Evolutionary conservation across 2,329 filamentous ascomycete genomes (phyloP).

Genomic region (Gyromitra esculenta): DNA sequence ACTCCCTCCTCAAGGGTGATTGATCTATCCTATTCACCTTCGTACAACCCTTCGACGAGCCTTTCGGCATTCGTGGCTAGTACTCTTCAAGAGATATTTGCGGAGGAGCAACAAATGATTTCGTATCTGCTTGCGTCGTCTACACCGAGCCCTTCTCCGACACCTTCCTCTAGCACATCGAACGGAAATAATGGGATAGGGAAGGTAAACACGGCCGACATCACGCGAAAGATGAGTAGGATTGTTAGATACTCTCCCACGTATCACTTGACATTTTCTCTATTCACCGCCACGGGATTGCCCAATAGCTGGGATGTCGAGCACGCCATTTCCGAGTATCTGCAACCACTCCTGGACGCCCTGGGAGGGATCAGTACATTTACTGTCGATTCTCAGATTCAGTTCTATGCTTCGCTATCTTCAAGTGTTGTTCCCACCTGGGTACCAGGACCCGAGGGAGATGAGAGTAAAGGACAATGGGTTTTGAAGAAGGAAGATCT

Average conservation of each 20-base stretch:
- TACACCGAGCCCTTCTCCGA: constrained; percentile 60
- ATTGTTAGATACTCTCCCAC: constrained; percentile 91
- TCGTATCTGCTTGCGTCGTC: constrained; percentile 74
- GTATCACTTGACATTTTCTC: constrained; percentile 94
- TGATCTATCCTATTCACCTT: constrained; percentile 79
- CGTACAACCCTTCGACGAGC: constrained; percentile 73
- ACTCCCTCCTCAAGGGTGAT: constrained; percentile 73
- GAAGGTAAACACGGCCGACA: constrained; percentile 65
- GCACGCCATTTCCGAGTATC: constrained; percentile 78
- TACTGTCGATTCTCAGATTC: constrained; percentile 93
- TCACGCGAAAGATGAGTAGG: constrained; percentile 76
- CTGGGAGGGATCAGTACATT: constrained; percentile 90
- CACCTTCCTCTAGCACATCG: constrained; percentile 58
- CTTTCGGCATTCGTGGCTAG: constrained; percentile 81
- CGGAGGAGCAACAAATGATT: constrained; percentile 88
- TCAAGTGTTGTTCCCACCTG: constrained; percentile 70
- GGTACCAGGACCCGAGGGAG: constrained; percentile 64
- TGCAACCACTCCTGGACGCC: constrained; percentile 80
- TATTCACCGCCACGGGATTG: constrained; percentile 80
- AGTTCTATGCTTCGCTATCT: constrained; percentile 81
- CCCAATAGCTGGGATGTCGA: constrained; percentile 95
- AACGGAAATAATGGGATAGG: constrained; percentile 58
- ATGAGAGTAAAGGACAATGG: constrained; percentile 67
- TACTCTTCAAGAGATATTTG: constrained; percentile 79
- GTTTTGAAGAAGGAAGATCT: constrained; percentile 83